phyloP scores from a whole-genome alignment of 176 grass and related monocot genomes.

The Guadua angustifolia region DNA sequence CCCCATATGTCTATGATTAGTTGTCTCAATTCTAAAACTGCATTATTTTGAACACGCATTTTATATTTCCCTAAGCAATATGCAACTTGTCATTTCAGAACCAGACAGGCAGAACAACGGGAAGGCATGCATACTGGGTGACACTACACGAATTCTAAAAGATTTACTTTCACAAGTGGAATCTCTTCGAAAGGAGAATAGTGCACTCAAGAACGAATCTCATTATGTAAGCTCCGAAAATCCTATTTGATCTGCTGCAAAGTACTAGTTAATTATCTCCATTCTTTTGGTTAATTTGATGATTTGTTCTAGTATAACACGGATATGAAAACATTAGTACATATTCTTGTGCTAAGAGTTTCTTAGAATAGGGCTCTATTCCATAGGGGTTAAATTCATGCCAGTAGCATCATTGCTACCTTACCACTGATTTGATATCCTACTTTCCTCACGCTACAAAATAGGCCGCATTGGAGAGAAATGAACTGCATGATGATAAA shows the following conservation, averaged over 20 bases:
- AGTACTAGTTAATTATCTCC: neutral
- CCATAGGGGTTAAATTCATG: neutral
- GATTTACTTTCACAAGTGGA: conserved; percentile 82
- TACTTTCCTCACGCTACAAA: conserved; percentile 37
- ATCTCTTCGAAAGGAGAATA: conserved; percentile 79
- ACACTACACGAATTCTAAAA: conserved; percentile 66
- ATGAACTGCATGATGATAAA: conserved; percentile 79
- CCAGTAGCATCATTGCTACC: conserved; percentile 30
- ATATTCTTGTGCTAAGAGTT: neutral
- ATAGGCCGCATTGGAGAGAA: conserved; percentile 78
- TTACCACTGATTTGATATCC: neutral
- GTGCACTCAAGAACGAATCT: conserved; percentile 76
- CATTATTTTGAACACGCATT: neutral
- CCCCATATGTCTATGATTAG: neutral
- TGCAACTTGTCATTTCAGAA: conserved; percentile 53
- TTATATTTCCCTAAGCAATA: conserved; percentile 31
- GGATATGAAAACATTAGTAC: conserved; percentile 1
- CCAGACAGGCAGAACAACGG: conserved; percentile 76
- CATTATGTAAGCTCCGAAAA: conserved; percentile 66
- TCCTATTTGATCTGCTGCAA: neutral
- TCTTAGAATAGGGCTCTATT: neutral
- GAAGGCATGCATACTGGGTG: conserved; percentile 76
- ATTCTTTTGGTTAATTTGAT: conserved; percentile 6
- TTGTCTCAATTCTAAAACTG: neutral
- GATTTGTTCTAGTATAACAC: neutral